Base-by-base conservation (phyloP, 345 rosid species). In the Citrus trifoliata region DNA sequence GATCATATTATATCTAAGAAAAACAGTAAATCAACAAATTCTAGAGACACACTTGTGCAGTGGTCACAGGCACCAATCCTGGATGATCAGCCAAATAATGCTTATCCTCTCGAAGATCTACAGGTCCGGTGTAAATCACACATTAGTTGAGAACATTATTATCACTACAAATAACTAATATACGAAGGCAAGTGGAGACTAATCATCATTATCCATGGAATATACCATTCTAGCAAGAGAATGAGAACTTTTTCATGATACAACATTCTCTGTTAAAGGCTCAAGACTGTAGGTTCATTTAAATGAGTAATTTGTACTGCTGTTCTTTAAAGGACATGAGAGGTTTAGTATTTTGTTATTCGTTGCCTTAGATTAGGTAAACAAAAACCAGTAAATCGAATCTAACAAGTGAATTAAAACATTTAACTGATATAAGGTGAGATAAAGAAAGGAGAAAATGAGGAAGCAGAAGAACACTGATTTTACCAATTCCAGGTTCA, bases 41-140 rank as follows among this genome's bases (percentile, higher is more conserved):
- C 1, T 27, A 63, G 67, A 77, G 70, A 74, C 81, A 70, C 63
- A 96, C 99, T 95, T 96, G 97, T 67, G 91, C 88, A 83, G 97
- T 94, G 78, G 95, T 91, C 73, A 96, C 97, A 65, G 99, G 95
- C 55, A 90, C 90, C 86, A 89, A 76, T 66, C 98, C 98, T 76
- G 97, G 99, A 85, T 94, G 99, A 85, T 94, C 98, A 81, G 97
- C 93, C 86, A 94, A 82, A 85, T 96, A 96, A 83, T 89, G 95
- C 80, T 90, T 96, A 80, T 96, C 97, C 80, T 93, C 98, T 61
- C 99, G 97, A 66, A 96, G 98, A 94, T 96, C 99, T 96, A 80
- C 83, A 85, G 58, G 42, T 27, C 75, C 73, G 67, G 73, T 83
- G 69, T 68, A 53, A 81, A 74, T 25, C 65, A 80, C 72, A 68